phyloP scores from a whole-genome alignment of 2,329 filamentous ascomycete genomes.

The Bipolaris bicolor region DNA sequence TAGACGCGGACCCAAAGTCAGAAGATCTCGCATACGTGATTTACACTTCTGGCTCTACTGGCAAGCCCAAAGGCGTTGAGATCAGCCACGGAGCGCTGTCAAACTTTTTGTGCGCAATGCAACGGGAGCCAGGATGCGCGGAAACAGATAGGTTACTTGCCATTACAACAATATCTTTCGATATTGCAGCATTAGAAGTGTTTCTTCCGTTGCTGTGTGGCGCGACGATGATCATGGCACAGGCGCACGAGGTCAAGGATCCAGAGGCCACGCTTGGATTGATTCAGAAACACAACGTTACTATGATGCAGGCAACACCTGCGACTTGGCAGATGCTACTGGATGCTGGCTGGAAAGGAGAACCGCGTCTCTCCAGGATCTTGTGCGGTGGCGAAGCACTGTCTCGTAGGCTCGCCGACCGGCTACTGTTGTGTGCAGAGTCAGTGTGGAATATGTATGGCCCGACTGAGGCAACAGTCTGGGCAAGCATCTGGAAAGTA shows the following conservation, averaged over 20 bases:
- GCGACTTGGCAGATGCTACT: background rate
- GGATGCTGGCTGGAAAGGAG: background rate
- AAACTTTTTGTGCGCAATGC: background rate
- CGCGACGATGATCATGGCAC: background rate
- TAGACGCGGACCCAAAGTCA: background rate
- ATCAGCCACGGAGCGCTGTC: background rate
- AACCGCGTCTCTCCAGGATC: background rate
- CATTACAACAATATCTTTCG: background rate
- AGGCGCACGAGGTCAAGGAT: background rate
- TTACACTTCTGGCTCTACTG: background rate
- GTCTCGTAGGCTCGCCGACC: background rate
- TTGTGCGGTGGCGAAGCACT: background rate
- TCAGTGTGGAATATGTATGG: background rate
- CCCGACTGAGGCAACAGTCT: background rate
- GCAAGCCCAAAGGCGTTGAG: background rate
- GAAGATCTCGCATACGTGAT: background rate
- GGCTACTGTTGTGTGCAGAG: background rate
- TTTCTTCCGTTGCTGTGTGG: background rate
- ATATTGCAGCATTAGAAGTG: background rate
- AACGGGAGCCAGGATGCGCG: background rate
- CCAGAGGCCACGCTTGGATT: background rate
- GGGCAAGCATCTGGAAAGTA: background rate
- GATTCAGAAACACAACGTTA: background rate
- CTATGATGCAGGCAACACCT: background rate
- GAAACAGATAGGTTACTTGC: background rate